Evolutionary conservation across 2,329 filamentous ascomycete genomes (phyloP).

Genomic region (Aureobasidium sp.): DNA sequence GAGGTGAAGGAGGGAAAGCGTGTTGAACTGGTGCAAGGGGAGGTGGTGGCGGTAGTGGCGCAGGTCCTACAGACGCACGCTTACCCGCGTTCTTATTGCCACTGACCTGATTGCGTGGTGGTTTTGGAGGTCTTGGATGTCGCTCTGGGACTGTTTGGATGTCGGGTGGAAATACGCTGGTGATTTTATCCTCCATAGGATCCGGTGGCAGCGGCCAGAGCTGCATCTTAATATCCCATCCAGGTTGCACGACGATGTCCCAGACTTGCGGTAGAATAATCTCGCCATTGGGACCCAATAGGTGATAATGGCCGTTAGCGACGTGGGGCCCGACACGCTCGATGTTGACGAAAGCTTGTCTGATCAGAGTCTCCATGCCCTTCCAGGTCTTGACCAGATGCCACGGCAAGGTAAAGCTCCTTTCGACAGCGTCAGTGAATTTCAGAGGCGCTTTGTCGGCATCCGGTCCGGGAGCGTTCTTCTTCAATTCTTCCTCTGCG

Average conservation of each 20-base stretch:
- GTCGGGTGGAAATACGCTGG: background rate
- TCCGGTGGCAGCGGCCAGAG: conserved; percentile 42
- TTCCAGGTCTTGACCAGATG: conserved; percentile 67
- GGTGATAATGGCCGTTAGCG: conserved; percentile 41
- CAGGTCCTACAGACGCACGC: conserved; percentile 1
- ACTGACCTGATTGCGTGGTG: conserved; percentile 2
- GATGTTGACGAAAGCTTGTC: conserved; percentile 43
- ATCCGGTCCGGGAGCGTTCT: conserved; percentile 43
- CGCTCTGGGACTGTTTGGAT: background rate
- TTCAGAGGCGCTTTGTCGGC: conserved; percentile 66
- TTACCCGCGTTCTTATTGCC: conserved; percentile 12
- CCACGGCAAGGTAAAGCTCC: conserved; percentile 90
- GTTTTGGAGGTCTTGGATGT: background rate
- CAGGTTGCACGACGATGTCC: conserved; percentile 42
- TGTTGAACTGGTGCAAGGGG: background rate
- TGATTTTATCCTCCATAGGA: background rate
- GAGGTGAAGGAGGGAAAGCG: background rate
- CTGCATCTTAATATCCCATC: conserved; percentile 44
- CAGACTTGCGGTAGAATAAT: conserved; percentile 45
- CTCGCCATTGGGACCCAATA: conserved; percentile 41
- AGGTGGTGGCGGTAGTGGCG: conserved; percentile 2
- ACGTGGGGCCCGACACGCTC: conserved; percentile 41
- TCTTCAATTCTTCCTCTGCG: conserved; percentile 41
- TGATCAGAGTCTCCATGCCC: conserved; percentile 44
- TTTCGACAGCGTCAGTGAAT: conserved; percentile 85